Evolutionary conservation across 2,329 filamentous ascomycete genomes (phyloP), one percentile per base, ranked within the genome.

Genomic region (Diaporthe longicolla): DNA sequence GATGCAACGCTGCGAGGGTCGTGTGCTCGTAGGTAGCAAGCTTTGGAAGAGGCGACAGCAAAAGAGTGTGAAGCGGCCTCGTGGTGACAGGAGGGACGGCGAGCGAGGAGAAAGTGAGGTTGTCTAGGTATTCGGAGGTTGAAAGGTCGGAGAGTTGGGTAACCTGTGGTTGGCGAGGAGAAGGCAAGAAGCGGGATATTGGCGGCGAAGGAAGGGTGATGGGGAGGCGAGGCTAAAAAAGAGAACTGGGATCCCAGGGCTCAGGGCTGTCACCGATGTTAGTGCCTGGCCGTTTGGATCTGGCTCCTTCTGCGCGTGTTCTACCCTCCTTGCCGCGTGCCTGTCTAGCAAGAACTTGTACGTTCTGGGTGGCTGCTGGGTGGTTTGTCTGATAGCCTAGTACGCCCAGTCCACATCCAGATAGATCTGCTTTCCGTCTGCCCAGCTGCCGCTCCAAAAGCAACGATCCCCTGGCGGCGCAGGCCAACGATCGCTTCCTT

Each of bases 241-340:
- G 48, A 68, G n/a, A 54, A 26, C 63, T 68, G 63, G 63, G 63
- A 54, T 68, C 63, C 63, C 48, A 37, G 63, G 48, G 13, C 63
- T 68, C 63, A 66, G 63, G 63, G 32, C 63, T 68, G 63, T 68
- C 63, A 68, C n/a, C 29, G 48, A 21, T 66, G 48, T 29, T 40
- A 68, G 63, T 68, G 63, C 63, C 63, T 68, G 63, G 48, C 63
- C 63, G 63, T 68, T 65, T 35, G 61, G 61, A 65, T 65, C 43
- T 50, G 43, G 43, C 43, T 65, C 61, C 32, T 50, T 65, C 43
- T 65, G 40, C 17, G 40, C 24, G 40, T 45, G 40, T 48, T 63
- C 59, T 15, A 40, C 63, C 48, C 32, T 26, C 19, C 40, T 13
- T 68, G 63, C 63, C 48, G 63, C 45, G 63, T 68, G 63, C 63